Percentiles rank a stretch among this genome's conserved stretches.
phyloP scores from a whole-genome alignment of 106 monocot species.

The Iris macrosiphon region DNA sequence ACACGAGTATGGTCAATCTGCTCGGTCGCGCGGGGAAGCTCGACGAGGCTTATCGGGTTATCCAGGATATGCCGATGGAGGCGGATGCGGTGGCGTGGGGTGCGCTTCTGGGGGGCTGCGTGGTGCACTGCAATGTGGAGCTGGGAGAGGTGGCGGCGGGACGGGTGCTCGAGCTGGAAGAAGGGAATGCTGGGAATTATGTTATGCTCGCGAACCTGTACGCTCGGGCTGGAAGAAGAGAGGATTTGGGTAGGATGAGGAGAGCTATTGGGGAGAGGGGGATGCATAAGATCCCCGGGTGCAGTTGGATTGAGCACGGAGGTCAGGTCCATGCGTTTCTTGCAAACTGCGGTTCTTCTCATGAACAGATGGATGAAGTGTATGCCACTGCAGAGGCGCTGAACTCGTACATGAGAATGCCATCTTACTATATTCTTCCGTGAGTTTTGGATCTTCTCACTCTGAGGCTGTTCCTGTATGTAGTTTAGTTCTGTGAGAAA shows the following conservation, averaged over 20 bases:
- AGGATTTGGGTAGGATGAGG: constrained; percentile 26
- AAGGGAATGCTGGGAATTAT: constrained; percentile 34
- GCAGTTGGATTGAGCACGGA: constrained; percentile 51
- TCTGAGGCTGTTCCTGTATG: too few relatives aligned
- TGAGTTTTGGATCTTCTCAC: not conserved
- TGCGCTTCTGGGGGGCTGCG: constrained; percentile 43
- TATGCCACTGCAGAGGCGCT: constrained; percentile 21
- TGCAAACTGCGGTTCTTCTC: constrained; percentile 38
- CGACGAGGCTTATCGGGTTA: constrained; percentile 29
- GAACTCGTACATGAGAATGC: constrained; percentile 20
- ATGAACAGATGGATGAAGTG: constrained; percentile 18
- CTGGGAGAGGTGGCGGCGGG: constrained; percentile 41
- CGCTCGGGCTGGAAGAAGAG: constrained; percentile 18
- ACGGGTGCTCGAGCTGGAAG: constrained; percentile 34
- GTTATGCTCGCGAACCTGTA: constrained; percentile 44
- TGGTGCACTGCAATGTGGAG: constrained; percentile 18
- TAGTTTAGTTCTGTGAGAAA: too few relatives aligned
- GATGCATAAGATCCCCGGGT: constrained; percentile 45
- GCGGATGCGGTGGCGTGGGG: constrained; percentile 54
- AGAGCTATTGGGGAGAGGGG: constrained; percentile 14
- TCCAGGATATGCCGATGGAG: constrained; percentile 39
- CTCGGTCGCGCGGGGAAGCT: constrained; percentile 42
- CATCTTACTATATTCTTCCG: not conserved
- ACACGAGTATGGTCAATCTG: constrained; percentile 57
- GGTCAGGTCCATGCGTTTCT: constrained; percentile 39